Percentiles rank a stretch among this genome's conserved stretches.
Conservation (phyloP, 176 grass and related monocot genomes). For the Dactylis glomerata region DNA sequence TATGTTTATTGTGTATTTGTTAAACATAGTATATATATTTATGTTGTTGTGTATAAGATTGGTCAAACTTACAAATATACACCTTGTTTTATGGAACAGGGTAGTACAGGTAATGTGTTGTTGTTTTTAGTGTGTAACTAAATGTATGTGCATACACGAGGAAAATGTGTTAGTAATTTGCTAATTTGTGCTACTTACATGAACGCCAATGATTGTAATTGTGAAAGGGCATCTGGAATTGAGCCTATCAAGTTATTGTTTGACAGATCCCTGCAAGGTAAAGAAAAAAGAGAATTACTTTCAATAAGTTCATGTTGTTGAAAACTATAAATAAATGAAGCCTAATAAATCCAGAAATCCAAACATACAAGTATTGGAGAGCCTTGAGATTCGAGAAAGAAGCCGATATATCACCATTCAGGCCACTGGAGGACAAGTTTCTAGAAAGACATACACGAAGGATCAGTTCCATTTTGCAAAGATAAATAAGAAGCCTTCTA, state of each 20-base stretch:
- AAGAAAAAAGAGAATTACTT: background rate
- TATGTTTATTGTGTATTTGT: too few relatives aligned
- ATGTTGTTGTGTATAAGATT: too few relatives aligned
- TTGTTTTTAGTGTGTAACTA: background rate
- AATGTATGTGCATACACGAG: background rate
- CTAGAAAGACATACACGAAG: too few relatives aligned
- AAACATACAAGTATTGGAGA: conserved; percentile 42
- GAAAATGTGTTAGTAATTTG: background rate
- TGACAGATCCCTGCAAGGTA: background rate
- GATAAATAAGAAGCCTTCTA: too few relatives aligned
- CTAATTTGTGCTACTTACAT: background rate
- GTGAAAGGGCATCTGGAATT: background rate
- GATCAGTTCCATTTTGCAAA: too few relatives aligned
- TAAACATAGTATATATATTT: too few relatives aligned
- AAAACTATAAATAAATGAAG: background rate
- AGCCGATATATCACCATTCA: conserved; percentile 40
- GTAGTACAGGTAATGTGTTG: background rate
- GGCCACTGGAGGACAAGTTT: conserved; percentile 42
- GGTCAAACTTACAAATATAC: too few relatives aligned
- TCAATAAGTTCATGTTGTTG: background rate
- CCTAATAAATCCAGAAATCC: background rate
- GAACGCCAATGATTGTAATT: background rate
- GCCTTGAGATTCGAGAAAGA: conserved; percentile 36
- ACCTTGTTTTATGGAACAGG: too few relatives aligned
- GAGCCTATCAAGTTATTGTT: background rate